Percentiles rank a stretch among this genome's conserved stretches.
phyloP scores from a whole-genome alignment of 2,329 filamentous ascomycete species.

The Didymella pinodella region DNA sequence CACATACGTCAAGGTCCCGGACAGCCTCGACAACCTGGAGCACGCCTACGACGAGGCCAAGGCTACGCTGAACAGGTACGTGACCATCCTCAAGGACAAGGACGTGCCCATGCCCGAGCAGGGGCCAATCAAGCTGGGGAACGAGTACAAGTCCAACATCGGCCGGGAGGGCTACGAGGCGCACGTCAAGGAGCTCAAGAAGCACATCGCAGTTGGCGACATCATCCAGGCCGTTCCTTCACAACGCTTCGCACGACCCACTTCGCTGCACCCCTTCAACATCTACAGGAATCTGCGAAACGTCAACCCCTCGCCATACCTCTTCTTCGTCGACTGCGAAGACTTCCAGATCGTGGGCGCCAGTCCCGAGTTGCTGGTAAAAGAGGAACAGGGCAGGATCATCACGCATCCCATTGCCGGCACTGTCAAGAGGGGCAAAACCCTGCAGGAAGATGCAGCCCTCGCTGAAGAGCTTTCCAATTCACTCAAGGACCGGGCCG shows the following conservation, averaged over 20 bases:
- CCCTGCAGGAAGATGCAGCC: slow-evolving; percentile 78
- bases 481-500: slow-evolving; percentile 80
- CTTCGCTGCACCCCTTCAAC: slow-evolving; percentile 93
- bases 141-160: slow-evolving; percentile 91
- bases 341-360: slow-evolving; percentile 96
- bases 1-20: slow-evolving; percentile 80
- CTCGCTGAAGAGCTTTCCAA: slow-evolving; percentile 78
- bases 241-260: slow-evolving; percentile 89
- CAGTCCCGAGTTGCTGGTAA: slow-evolving; percentile 92
- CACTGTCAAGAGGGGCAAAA: slow-evolving; percentile 86
- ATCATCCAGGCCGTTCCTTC: slow-evolving; percentile 98
- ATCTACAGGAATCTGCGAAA: slow-evolving; percentile 95
- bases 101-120: slow-evolving; percentile 82
- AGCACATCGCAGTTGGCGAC: slow-evolving; percentile 89
- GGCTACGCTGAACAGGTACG: slow-evolving; percentile 69
- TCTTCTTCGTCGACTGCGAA: slow-evolving; percentile 92
- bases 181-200: slow-evolving; percentile 86
- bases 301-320: slow-evolving; percentile 96
- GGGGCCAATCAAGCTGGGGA: slow-evolving; percentile 72
- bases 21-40: slow-evolving; percentile 63
- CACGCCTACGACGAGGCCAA: slow-evolving; percentile 74
- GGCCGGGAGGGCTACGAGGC: slow-evolving; percentile 85
- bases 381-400: slow-evolving; percentile 83
- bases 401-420: slow-evolving; percentile 98
- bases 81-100: slow-evolving; percentile 75